Evolutionary conservation across 139 green algal genomes (phyloP), one percentile per base, ranked within the genome.

Genomic region (Haematococcus lacustris): DNA sequence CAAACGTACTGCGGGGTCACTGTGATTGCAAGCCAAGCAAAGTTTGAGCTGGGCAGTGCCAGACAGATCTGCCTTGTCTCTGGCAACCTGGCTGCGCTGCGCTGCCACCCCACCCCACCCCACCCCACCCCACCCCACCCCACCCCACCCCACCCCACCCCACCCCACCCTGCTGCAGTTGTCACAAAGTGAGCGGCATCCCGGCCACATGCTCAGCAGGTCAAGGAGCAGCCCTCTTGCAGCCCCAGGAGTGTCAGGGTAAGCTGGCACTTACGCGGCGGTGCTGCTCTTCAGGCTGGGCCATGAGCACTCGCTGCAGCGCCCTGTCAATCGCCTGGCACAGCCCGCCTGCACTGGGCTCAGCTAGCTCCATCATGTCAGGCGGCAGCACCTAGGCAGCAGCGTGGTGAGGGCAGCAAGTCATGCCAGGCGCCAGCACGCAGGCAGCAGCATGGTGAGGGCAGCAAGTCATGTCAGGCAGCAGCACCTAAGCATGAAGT

Each of bases 361-460:
- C 87, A 13, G 89, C 85, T 38, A 98, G 81, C 51, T 96, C 60
- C 51, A 97, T 76, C 88, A 98, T 93, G 61, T 92, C 82, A 0
- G 66, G 51, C 0, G 94, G 94, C 32, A 98, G 83, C 57, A 98
- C 93, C 89, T 94, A 72, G 61, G 51, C 2, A 23, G 25, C 40
- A 39, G 40, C 26, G 23, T 6, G 26, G 3, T 26, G 2, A 4
- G 38, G 39, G 26, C 3, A 39, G 37, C 13, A 26, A 21, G 6
- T 40, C 21, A 6, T 6, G 26, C 9, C 32, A 38, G 28, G 59
- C 23, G 28, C 28, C 26, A 53, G 34, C 43, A 3, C 17, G 37
- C 28, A 28, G 38, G 26, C 2, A 35, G 50, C 3, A 32, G 50
- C 9, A 21, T 3, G 23, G 68, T 5, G 2, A 38, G 25, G 63